phyloP scores from a whole-genome alignment of 2,329 filamentous ascomycete genomes.

The Xylariaceae sp. region DNA sequence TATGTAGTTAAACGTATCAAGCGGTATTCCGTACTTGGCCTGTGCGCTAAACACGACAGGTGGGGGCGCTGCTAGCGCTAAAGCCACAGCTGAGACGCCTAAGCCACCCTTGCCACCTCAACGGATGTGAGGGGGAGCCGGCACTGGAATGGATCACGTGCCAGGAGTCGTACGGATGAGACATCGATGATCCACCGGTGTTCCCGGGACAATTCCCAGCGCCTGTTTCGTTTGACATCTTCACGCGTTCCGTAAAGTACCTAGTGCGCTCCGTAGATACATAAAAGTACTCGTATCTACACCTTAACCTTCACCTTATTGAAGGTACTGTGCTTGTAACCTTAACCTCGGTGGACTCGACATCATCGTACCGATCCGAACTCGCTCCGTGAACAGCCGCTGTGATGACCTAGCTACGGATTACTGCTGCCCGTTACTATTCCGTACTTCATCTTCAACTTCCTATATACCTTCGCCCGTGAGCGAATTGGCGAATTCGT shows the following conservation, averaged over 20 bases:
- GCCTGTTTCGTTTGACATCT: no score
- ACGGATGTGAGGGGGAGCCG: no score
- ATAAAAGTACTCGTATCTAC: no score
- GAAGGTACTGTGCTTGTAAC: not conserved
- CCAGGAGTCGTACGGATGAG: no score
- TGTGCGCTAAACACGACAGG: not conserved
- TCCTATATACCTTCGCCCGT: not conserved
- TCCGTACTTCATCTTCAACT: not conserved
- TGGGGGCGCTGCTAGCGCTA: no score
- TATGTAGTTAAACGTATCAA: not conserved
- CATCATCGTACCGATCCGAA: constrained; percentile 3
- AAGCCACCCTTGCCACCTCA: no score
- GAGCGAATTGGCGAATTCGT: not conserved
- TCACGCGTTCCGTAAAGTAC: no score
- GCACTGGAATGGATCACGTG: constrained; percentile 3
- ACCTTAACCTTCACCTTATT: not conserved
- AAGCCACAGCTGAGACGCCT: not conserved
- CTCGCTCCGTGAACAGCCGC: constrained; percentile 22
- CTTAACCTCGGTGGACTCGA: constrained; percentile 15
- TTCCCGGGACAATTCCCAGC: no score
- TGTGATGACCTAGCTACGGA: not conserved
- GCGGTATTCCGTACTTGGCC: not conserved
- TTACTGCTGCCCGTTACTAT: no score
- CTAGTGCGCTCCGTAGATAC: no score
- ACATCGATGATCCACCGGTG: no score